These are phyloP conservation scores for Colletotrichum musicola DNA, from an alignment of 2,329 filamentous ascomycete genomes.

Conservation along the genomic window DNA sequence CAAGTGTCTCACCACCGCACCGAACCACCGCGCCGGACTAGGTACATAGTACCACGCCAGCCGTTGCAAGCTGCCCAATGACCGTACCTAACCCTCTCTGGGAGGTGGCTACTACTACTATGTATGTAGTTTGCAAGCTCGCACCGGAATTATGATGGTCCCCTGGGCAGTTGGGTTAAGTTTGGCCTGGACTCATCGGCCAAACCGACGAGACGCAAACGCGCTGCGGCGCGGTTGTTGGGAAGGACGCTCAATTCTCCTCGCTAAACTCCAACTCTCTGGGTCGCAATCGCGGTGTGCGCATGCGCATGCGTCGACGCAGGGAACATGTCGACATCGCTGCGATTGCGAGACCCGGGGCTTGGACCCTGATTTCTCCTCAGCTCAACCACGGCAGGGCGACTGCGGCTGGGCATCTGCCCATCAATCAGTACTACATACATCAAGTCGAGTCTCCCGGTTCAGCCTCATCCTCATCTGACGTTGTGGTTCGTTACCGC, in stretches of 20 bases:
- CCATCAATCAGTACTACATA: not conserved
- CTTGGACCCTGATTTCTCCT: slow-evolving; percentile 13
- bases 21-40: not conserved
- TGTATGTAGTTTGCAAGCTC: too few relatives aligned
- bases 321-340: not conserved
- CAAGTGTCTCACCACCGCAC: slow-evolving; percentile 23
- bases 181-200: not conserved
- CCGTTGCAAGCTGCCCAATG: slow-evolving; percentile 21
- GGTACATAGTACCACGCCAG: slow-evolving; percentile 5
- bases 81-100: not conserved
- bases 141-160: too few relatives aligned
- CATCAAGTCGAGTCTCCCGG: slow-evolving; percentile 1
- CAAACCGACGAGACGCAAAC: not conserved
- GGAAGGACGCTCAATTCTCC: not conserved
- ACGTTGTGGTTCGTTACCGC: not conserved
- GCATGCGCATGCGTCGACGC: not conserved
- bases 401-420: not conserved
- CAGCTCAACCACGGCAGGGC: slow-evolving; percentile 17
- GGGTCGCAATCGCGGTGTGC: not conserved
- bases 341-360: not conserved
- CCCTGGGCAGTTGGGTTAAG: too few relatives aligned
- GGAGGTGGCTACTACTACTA: too few relatives aligned
- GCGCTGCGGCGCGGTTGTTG: not conserved
- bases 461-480: slow-evolving; percentile 26
- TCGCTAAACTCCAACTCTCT: slow-evolving; percentile 18